Percentiles rank a stretch among this genome's conserved stretches.
These are phyloP conservation scores for Atkinsonella hypoxylon DNA, from an alignment of 2,329 filamentous ascomycete genomes.

Conservation along the genomic window DNA sequence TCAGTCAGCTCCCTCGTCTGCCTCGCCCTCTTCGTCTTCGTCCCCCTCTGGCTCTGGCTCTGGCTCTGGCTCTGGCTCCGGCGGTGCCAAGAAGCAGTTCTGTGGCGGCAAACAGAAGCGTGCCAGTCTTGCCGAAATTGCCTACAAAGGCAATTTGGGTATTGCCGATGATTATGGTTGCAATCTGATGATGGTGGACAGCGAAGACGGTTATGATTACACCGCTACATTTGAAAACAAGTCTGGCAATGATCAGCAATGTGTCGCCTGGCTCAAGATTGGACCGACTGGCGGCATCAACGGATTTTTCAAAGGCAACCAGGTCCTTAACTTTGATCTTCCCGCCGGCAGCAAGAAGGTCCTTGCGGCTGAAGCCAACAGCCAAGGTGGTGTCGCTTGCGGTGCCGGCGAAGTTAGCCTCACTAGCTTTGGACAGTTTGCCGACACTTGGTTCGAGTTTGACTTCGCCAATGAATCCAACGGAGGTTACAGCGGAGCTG, in stretches of 20 bases:
- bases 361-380: slow-evolving; percentile 33
- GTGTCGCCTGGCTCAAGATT: slow-evolving; percentile 42
- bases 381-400: slow-evolving; percentile 38
- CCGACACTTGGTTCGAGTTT: slow-evolving; percentile 37
- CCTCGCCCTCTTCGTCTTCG: slow-evolving; percentile 3
- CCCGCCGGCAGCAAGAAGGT: slow-evolving; percentile 23
- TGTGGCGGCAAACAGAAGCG: slow-evolving; percentile 30
- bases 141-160: slow-evolving; percentile 36
- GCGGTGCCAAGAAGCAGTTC: slow-evolving; percentile 18
- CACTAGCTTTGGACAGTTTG: slow-evolving; percentile 29
- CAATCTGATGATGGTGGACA: slow-evolving; percentile 36
- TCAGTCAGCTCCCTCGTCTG: not conserved
- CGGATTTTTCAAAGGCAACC: slow-evolving; percentile 34
- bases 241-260: slow-evolving; percentile 22
- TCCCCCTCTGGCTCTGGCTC: slow-evolving; percentile 9
- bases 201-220: slow-evolving; percentile 32
- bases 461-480: slow-evolving; percentile 35
- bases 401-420: slow-evolving; percentile 18
- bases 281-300: slow-evolving; percentile 30
- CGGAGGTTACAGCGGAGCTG: slow-evolving; percentile 36
- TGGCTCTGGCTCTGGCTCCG: slow-evolving; percentile 10
- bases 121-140: slow-evolving; percentile 33
- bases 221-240: slow-evolving; percentile 28
- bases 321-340: slow-evolving; percentile 30
- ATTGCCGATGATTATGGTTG: slow-evolving; percentile 30